Evolutionary conservation across 139 green algal species (phyloP).

Genomic region (Coccomyxa sp.): DNA sequence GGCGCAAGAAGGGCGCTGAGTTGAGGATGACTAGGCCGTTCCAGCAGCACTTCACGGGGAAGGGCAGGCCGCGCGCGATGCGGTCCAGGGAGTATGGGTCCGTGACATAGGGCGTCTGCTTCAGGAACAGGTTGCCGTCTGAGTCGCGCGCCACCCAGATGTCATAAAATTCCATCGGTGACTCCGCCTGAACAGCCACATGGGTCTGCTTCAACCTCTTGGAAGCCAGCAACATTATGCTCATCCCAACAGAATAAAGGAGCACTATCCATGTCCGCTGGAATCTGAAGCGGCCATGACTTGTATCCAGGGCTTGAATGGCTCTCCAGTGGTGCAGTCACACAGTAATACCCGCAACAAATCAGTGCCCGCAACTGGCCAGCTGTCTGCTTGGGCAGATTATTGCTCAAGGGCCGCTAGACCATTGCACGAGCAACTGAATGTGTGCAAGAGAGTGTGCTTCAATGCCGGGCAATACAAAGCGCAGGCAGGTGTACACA

Average conservation of each 20-base stretch:
- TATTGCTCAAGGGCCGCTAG: too few relatives aligned
- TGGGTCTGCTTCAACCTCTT: too few relatives aligned
- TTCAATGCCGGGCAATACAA: background rate
- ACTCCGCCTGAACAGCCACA: background rate
- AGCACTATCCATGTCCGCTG: background rate
- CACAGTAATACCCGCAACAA: too few relatives aligned
- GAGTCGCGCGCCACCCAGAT: constrained; percentile 51
- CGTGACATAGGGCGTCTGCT: constrained; percentile 8
- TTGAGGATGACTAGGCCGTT: constrained; percentile 51
- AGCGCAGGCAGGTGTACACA: background rate
- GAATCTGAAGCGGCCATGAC: too few relatives aligned
- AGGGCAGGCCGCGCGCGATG: constrained; percentile 35
- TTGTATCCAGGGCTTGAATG: too few relatives aligned
- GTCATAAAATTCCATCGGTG: constrained; percentile 31
- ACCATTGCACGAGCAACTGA: too few relatives aligned
- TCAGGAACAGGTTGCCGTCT: constrained; percentile 26
- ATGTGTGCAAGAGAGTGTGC: too few relatives aligned
- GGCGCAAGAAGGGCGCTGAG: constrained; percentile 33
- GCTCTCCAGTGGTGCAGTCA: too few relatives aligned
- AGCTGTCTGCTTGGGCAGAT: too few relatives aligned
- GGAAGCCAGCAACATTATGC: too few relatives aligned
- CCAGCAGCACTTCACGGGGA: constrained; percentile 60
- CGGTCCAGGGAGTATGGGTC: constrained; percentile 9
- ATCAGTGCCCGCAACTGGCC: too few relatives aligned
- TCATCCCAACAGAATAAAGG: too few relatives aligned